Conservation (phyloP, 495 filamentous ascomycete species). For the Clohesyomyces aquaticus region DNA sequence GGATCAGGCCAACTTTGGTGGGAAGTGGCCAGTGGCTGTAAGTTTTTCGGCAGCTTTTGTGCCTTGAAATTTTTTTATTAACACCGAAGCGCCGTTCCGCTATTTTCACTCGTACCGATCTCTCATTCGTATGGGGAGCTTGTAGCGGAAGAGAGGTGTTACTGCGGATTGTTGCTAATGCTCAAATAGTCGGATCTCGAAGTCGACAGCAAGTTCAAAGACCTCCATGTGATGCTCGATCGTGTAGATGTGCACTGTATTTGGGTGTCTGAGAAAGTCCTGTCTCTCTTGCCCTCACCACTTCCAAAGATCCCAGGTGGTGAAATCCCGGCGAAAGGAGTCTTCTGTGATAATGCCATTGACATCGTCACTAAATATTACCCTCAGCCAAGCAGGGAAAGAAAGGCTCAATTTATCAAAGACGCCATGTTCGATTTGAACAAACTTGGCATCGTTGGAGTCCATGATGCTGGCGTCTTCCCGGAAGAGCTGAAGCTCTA, state of each 20-base stretch:
- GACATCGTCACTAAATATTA: constrained; percentile 59
- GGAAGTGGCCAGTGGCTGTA: constrained; percentile 64
- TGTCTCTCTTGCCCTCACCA: constrained; percentile 57
- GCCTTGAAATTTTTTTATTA: not conserved
- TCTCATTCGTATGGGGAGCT: not conserved
- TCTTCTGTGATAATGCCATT: constrained; percentile 73
- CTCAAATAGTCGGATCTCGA: constrained; percentile 53
- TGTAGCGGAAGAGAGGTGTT: not conserved
- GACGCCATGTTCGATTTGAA: constrained; percentile 62
- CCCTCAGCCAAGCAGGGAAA: constrained; percentile 55
- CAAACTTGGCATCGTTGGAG: constrained; percentile 62
- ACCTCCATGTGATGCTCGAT: constrained; percentile 66
- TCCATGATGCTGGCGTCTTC: constrained; percentile 64
- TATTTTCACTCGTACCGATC: not conserved
- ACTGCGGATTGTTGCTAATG: constrained; percentile 26
- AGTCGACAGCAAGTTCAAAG: constrained; percentile 54
- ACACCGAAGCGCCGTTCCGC: not conserved
- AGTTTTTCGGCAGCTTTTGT: constrained; percentile 40
- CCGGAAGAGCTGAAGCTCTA: constrained; percentile 57
- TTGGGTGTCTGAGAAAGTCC: constrained; percentile 63
- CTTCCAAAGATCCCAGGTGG: constrained; percentile 61
- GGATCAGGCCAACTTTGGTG: constrained; percentile 63
- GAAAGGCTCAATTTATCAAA: constrained; percentile 55
- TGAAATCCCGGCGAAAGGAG: constrained; percentile 64
- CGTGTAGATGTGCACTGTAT: constrained; percentile 69